phyloP scores from a whole-genome alignment of 768 basidiomycete species.

The button mushroom (Agaricus bisporus) region DNA sequence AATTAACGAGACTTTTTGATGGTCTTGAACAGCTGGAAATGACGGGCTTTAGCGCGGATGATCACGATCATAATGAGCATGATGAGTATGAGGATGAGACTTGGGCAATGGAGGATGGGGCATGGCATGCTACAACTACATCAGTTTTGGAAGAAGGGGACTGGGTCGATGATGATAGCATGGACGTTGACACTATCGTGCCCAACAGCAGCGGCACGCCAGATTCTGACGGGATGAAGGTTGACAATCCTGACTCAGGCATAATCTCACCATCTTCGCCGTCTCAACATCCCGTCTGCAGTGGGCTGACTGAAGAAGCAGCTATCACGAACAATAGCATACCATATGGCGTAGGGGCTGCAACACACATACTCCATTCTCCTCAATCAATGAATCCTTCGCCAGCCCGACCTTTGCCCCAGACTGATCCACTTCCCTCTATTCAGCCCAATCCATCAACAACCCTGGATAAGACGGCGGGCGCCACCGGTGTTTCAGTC shows the following conservation, averaged over 20 bases:
- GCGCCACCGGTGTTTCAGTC: conserved; percentile 10
- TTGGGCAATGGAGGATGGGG: conserved; percentile 39
- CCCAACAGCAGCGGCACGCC: background rate
- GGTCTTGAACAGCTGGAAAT: conserved; percentile 77
- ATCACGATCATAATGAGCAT: conserved; percentile 38
- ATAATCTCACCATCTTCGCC: conserved; percentile 4
- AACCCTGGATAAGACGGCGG: background rate
- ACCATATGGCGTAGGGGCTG: background rate
- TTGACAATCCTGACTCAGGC: background rate
- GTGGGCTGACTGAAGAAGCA: conserved; percentile 2
- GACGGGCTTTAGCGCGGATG: conserved; percentile 40
- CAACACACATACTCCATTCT: background rate
- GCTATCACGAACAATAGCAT: background rate
- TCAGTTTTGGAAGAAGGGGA: conserved; percentile 25
- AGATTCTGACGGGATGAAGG: background rate
- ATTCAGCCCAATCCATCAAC: background rate
- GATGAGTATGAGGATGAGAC: conserved; percentile 39
- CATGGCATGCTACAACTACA: conserved; percentile 36
- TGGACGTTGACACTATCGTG: conserved; percentile 12
- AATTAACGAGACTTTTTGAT: conserved; percentile 74
- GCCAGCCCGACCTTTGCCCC: background rate
- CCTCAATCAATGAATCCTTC: conserved; percentile 2
- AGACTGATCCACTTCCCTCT: background rate
- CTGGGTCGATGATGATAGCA: conserved; percentile 27
- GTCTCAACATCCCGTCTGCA: background rate